These are phyloP conservation scores for Musa troglodytarum DNA, from an alignment of 176 grass and related monocot species.

Conservation along the genomic window DNA sequence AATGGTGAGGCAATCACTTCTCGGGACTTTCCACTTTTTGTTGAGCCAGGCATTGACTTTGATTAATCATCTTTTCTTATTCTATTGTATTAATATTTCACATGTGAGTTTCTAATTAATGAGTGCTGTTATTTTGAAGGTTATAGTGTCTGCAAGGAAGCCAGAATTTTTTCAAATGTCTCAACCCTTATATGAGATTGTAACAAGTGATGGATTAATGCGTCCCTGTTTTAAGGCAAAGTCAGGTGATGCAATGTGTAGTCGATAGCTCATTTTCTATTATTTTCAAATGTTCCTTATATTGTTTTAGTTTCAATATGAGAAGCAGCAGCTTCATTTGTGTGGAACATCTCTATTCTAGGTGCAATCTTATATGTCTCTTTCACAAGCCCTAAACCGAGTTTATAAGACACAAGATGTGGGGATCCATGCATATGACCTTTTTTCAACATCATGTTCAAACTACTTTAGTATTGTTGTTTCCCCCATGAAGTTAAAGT, in stretches of 20 bases:
- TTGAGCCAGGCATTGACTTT: not conserved
- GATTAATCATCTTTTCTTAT: not conserved
- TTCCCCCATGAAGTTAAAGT: too few species aligned
- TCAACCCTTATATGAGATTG: slow-evolving; percentile 81
- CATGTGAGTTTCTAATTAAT: not conserved
- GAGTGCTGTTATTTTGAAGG: slow-evolving; percentile 38
- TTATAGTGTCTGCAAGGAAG: slow-evolving; percentile 90
- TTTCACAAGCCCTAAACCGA: too few species aligned
- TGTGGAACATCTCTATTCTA: too few species aligned
- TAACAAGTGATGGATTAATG: slow-evolving; percentile 83
- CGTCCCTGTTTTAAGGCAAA: slow-evolving; percentile 84
- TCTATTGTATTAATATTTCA: not conserved
- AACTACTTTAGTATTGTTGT: too few species aligned
- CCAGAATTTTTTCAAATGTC: slow-evolving; percentile 89
- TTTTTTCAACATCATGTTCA: too few species aligned
- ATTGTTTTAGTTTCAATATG: not conserved
- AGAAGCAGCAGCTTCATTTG: not conserved
- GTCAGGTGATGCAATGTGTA: slow-evolving; percentile 50
- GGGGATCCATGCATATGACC: too few species aligned
- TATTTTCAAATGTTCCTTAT: not conserved
- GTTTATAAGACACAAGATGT: too few species aligned
- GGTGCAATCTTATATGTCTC: too few species aligned
- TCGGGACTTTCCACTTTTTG: not conserved
- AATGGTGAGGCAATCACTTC: slow-evolving; percentile 46
- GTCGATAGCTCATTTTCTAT: not conserved